Base-by-base conservation (phyloP, 2,329 filamentous ascomycete species). In the Metarhizium brunneum region DNA sequence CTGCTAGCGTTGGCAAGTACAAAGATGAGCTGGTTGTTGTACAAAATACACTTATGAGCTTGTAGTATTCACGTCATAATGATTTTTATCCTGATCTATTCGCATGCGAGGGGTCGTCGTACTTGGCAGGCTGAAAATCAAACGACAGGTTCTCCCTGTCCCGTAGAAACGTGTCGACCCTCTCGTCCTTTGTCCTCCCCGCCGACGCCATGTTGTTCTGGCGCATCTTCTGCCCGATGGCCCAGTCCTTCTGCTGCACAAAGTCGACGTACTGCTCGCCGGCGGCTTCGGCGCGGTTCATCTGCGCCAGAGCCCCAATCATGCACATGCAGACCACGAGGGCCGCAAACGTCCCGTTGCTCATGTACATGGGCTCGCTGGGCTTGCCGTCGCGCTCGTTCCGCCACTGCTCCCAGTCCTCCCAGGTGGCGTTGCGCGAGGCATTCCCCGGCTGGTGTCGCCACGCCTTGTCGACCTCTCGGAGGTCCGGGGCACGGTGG, bases 331-430 rank as follows among this genome's bases (percentile, higher is more conserved):
- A 71, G 35, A 90, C 73, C 3, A 97, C 73, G n/a, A 95, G 70
- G 13, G 66, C 61, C 6, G 82, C 81, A 66, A 97, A 97, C 13
- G 84, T 79, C 47, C 84, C 83, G 65, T 96, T 95, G 57, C 87
- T 88, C 72, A 92, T 84, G 70, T 84, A 88, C 53, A 85, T 63
- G 0, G 80, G 80, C 59, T 78, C 72, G 60, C 71, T 73, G 60
- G 68, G 68, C 65, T 64, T 65, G 62, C 76, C 74, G 51, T 76
- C 69, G 65, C 76, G 67, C 69, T 77, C 69, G 38, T 83, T 76
- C 63, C 88, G 81, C 85, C 87, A 95, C 48, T 79, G 79, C 73
- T 96, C 90, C 92, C 92, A 96, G 69, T 99, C 94, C 68, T 99
- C 94, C 94, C 94, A 99, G 0, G 94, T 97, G 1, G 90, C 94